These are phyloP conservation scores for Panaeolus papilionaceus DNA, from an alignment of 768 basidiomycete genomes.

Conservation along the genomic window DNA sequence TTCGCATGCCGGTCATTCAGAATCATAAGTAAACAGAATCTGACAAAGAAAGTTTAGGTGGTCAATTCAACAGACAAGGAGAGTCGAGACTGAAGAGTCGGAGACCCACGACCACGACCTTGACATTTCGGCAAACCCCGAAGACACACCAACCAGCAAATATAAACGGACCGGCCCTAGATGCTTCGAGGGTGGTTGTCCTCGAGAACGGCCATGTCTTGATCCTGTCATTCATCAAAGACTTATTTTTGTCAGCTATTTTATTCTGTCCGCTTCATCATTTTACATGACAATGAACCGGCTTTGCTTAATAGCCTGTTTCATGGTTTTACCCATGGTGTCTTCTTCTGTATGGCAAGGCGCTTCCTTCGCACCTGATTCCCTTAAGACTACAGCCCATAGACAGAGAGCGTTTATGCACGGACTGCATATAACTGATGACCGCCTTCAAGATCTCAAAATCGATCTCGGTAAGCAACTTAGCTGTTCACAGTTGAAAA, in stretches of 20 bases:
- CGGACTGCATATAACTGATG: not conserved
- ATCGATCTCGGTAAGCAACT: constrained; percentile 22
- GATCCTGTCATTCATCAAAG: not conserved
- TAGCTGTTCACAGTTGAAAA: constrained; percentile 6
- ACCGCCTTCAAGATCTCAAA: not conserved
- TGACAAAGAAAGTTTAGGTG: not conserved
- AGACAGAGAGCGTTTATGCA: not conserved
- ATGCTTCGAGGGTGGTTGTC: not conserved
- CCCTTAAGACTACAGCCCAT: not conserved
- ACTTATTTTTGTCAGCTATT: not conserved
- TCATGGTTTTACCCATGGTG: not conserved
- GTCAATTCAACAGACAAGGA: not conserved
- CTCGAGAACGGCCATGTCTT: not conserved
- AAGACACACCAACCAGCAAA: not conserved
- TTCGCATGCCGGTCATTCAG: not conserved
- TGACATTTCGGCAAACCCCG: too few species aligned
- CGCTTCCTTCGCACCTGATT: constrained; percentile 2
- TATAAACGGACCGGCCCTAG: not conserved
- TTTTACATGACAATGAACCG: not conserved
- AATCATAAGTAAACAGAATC: not conserved
- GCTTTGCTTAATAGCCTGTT: constrained; percentile 4
- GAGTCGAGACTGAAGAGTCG: too few species aligned
- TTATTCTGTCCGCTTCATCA: not conserved
- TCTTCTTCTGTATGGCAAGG: not conserved
- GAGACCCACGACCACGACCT: too few species aligned